Percentiles rank a stretch among this genome's conserved stretches.
Evolutionary conservation across 108 stramenopile genomes (phyloP).

Genomic region (Schizochytrium sp.): DNA sequence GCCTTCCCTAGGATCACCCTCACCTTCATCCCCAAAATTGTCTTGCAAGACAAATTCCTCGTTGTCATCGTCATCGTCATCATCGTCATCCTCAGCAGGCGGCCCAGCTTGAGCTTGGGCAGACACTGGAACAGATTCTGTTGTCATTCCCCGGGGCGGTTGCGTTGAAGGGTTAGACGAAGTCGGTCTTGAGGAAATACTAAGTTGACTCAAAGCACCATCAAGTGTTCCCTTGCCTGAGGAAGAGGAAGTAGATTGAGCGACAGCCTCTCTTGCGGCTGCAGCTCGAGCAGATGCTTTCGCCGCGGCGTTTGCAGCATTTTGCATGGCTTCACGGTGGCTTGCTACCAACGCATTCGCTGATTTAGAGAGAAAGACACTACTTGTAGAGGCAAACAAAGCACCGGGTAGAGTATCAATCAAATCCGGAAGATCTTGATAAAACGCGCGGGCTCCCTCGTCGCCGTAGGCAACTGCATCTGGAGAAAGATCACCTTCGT

Average conservation of each 20-base stretch:
- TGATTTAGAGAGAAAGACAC: background rate
- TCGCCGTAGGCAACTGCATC: constrained; percentile 19
- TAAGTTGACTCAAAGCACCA: background rate
- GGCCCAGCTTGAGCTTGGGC: too few relatives aligned
- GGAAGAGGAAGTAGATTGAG: background rate
- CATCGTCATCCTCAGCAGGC: too few relatives aligned
- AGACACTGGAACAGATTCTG: too few relatives aligned
- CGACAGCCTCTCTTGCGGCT: background rate
- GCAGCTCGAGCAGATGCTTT: constrained; percentile 1
- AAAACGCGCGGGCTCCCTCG: constrained; percentile 42
- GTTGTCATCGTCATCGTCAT: background rate
- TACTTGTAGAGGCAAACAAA: background rate
- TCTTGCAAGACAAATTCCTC: background rate
- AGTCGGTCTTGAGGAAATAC: background rate
- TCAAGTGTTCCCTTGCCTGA: constrained; percentile 7
- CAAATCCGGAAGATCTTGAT: constrained; percentile 33
- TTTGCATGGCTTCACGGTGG: constrained; percentile 17
- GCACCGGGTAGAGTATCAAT: constrained; percentile 9
- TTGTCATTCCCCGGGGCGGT: too few relatives aligned
- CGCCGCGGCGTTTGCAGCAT: background rate
- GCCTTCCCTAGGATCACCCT: background rate
- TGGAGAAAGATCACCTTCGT: constrained; percentile 3
- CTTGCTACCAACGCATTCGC: constrained; percentile 1
- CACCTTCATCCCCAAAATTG: constrained; percentile 5
- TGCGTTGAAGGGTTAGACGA: background rate